These are phyloP conservation scores for Lecanosticta acicola DNA, from an alignment of 2,329 filamentous ascomycete species.

Conservation along the genomic window DNA sequence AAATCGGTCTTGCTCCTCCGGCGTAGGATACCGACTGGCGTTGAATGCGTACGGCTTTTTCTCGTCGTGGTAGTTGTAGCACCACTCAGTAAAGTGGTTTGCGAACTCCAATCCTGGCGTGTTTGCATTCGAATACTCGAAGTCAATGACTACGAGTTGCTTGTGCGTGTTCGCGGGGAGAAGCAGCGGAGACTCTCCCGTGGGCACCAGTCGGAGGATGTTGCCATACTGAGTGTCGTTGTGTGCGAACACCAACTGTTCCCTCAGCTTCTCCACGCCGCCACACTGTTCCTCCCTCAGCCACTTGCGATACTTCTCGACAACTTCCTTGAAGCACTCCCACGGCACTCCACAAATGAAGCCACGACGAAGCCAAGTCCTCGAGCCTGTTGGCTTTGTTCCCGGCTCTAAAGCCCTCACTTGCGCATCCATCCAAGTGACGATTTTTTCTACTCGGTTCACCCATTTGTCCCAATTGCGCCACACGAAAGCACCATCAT, in stretches of 20 bases:
- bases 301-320: constrained; percentile 72
- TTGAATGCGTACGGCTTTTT: constrained; percentile 59
- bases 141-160: constrained; percentile 94
- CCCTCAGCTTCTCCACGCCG: constrained; percentile 59
- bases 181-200: constrained; percentile 72
- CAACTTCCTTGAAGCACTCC: constrained; percentile 66
- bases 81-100: constrained; percentile 97
- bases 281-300: constrained; percentile 64
- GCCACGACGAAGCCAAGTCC: constrained; percentile 65
- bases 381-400: constrained; percentile 36
- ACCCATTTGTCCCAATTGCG: constrained; percentile 95
- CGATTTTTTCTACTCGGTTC: constrained; percentile 57
- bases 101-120: constrained; percentile 83
- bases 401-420: constrained; percentile 45
- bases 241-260: constrained; percentile 86
- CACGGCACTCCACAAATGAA: constrained; percentile 81
- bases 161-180: constrained; percentile 91
- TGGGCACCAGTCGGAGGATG: constrained; percentile 71
- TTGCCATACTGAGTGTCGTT: constrained; percentile 99
- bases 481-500: constrained; percentile 77
- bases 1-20: constrained; percentile 78
- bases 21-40: constrained; percentile 64
- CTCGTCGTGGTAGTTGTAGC: constrained; percentile 89
- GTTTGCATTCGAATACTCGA: constrained; percentile 93
- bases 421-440: constrained; percentile 56